Conservation (phyloP, 805 yeast species). For the Wickerhamiella musiphila region DNA sequence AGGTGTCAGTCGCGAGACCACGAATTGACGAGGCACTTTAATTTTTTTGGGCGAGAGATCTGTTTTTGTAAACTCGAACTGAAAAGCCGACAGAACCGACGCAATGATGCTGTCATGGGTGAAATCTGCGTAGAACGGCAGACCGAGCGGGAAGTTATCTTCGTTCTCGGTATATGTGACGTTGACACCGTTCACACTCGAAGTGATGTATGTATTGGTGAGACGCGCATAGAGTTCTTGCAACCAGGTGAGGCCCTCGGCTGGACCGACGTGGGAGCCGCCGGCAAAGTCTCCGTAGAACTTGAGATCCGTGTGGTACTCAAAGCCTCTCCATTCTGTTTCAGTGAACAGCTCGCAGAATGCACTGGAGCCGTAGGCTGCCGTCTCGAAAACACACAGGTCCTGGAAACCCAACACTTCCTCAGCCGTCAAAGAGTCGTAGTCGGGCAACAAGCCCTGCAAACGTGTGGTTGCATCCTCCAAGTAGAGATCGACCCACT, state of each 20-base stretch:
- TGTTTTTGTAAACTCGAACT: slow-evolving; percentile 27
- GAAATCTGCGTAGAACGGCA: slow-evolving; percentile 47
- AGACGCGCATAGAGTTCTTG: slow-evolving; percentile 27
- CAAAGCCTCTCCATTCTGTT: slow-evolving; percentile 45
- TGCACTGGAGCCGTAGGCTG: slow-evolving; percentile 46
- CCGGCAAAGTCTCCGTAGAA: slow-evolving; percentile 47
- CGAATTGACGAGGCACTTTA: slow-evolving; percentile 24
- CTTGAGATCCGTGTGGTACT: slow-evolving; percentile 41
- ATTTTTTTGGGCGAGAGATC: slow-evolving; percentile 31
- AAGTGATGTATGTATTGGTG: slow-evolving; percentile 31
- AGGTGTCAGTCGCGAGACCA: slow-evolving; percentile 25
- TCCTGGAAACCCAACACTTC: slow-evolving; percentile 40
- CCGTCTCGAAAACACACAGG: slow-evolving; percentile 61
- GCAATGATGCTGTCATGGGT: slow-evolving; percentile 59
- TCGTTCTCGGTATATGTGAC: slow-evolving; percentile 21
- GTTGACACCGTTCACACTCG: slow-evolving; percentile 31
- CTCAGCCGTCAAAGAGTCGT: slow-evolving; percentile 28
- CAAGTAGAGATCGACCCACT: slow-evolving; percentile 30
- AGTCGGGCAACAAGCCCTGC: slow-evolving; percentile 36
- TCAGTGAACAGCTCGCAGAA: slow-evolving; percentile 53
- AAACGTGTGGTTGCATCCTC: slow-evolving; percentile 39
- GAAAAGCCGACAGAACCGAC: slow-evolving; percentile 46
- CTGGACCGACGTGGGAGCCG: slow-evolving; percentile 33
- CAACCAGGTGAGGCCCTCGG: slow-evolving; percentile 44
- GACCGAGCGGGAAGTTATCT: slow-evolving; percentile 26